Evolutionary conservation across 805 yeast genomes (phyloP).

Genomic region (Pachysolen tannophilus): DNA sequence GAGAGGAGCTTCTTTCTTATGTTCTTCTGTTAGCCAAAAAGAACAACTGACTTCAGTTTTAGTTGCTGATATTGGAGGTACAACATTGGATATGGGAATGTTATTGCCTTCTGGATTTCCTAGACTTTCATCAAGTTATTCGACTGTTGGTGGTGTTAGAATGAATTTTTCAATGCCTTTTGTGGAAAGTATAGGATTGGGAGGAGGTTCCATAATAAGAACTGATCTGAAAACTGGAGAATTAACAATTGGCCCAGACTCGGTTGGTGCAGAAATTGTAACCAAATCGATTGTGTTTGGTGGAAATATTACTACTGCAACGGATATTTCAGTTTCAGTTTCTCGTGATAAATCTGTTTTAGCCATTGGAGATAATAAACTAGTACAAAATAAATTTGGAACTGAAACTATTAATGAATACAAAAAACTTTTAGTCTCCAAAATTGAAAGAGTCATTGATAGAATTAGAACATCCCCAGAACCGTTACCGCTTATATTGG

Average conservation of each 20-base stretch:
- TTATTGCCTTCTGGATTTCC: conserved; percentile 38
- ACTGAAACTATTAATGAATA: conserved; percentile 8
- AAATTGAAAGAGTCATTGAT: conserved; percentile 32
- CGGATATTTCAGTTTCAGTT: conserved; percentile 28
- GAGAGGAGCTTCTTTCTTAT: conserved; percentile 38
- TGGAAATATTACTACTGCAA: conserved; percentile 30
- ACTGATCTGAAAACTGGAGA: conserved; percentile 12
- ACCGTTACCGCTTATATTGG: conserved; percentile 33
- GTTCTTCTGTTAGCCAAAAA: conserved; percentile 15
- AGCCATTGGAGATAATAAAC: conserved; percentile 20
- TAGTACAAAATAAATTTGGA: conserved; percentile 16
- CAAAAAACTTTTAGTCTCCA: conserved; percentile 16
- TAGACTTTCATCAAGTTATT: conserved; percentile 33
- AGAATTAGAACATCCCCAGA: conserved; percentile 36
- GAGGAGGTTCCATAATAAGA: conserved; percentile 40
- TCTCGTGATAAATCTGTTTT: conserved; percentile 10
- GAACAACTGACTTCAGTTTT: conserved; percentile 20
- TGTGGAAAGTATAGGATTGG: conserved; percentile 39
- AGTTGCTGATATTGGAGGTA: conserved; percentile 45
- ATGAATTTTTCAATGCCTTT: conserved; percentile 45
- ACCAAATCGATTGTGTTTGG: conserved; percentile 31
- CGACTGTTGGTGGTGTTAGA: conserved; percentile 37
- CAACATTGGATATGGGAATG: conserved; percentile 40
- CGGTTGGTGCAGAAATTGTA: conserved; percentile 34
- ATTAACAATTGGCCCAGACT: conserved; percentile 37